Evolutionary conservation across 441 rosid species (phyloP).

Genomic region (Corymbia citriodora): DNA sequence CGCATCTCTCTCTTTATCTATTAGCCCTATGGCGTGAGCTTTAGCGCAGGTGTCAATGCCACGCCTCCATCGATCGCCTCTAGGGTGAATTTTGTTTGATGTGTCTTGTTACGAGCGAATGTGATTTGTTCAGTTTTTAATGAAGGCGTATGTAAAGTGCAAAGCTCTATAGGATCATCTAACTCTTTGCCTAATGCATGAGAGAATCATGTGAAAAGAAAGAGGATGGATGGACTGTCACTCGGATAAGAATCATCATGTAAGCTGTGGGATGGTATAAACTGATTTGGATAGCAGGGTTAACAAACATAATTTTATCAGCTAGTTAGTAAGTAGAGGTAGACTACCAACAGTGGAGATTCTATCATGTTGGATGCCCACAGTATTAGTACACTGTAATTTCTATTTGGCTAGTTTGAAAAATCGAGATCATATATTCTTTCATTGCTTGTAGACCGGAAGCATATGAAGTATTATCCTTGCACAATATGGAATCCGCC

Average conservation of each 20-base stretch:
- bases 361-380: neutral
- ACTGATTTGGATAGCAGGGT: neutral
- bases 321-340: neutral
- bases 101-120: neutral
- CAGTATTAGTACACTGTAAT: neutral
- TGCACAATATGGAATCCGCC: neutral
- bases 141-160: neutral
- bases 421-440: neutral
- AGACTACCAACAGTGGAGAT: fast-evolving
- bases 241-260: neutral
- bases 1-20: neutral
- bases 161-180: neutral
- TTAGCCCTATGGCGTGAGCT: neutral
- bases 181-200: slow-evolving; percentile 21
- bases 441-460: neutral
- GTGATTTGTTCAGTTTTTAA: neutral
- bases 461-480: neutral
- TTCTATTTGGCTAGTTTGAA: neutral
- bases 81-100: neutral
- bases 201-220: slow-evolving; percentile 31
- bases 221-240: slow-evolving; percentile 13
- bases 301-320: neutral
- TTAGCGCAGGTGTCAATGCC: neutral
- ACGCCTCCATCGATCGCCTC: neutral
- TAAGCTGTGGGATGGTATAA: neutral